phyloP scores from a whole-genome alignment of 2,329 filamentous ascomycete species.

The Fusarium cicatricum region DNA sequence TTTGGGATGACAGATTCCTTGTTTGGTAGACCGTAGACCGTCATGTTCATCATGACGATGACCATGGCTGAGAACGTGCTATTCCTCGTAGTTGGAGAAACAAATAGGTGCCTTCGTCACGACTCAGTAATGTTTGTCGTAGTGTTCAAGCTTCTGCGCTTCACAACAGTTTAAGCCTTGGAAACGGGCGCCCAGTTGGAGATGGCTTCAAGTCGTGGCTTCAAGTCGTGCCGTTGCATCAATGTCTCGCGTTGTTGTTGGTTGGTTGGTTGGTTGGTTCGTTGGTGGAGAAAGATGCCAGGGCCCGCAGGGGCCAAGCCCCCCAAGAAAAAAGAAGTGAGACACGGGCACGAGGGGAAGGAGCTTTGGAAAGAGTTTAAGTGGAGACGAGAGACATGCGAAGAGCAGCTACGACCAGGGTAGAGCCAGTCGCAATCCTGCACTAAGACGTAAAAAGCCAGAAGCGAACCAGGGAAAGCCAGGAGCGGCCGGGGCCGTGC shows the following conservation, averaged over 20 bases:
- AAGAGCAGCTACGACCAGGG: conserved; percentile 19
- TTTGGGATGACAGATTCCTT: conserved; percentile 24
- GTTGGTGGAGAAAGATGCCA: conserved; percentile 35
- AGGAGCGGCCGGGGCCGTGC: conserved; percentile 41
- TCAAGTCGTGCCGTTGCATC: conserved; percentile 36
- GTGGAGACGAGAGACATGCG: conserved; percentile 30
- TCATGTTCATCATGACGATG: conserved; percentile 20
- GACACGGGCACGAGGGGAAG: conserved; percentile 36
- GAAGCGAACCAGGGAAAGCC: conserved; percentile 36
- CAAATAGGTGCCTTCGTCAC: conserved; percentile 21
- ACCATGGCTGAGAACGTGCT: background rate
- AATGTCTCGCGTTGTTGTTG: conserved; percentile 39
- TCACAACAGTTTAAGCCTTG: conserved; percentile 14
- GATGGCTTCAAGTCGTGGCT: conserved; percentile 40
- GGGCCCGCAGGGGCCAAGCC: conserved; percentile 28
- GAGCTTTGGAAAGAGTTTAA: conserved; percentile 12
- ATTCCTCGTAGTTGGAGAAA: conserved; percentile 4
- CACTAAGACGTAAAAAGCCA: conserved; percentile 31
- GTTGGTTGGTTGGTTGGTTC: conserved; percentile 37
- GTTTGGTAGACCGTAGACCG: conserved; percentile 13
- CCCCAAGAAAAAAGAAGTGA: conserved; percentile 20
- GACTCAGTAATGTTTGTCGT: conserved; percentile 22
- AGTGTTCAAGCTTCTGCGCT: conserved; percentile 8
- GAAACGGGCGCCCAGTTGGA: conserved; percentile 34
- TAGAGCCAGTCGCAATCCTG: conserved; percentile 22